These are phyloP conservation scores for Elsinoe australis DNA, from an alignment of 2,329 filamentous ascomycete species.

Conservation along the genomic window DNA sequence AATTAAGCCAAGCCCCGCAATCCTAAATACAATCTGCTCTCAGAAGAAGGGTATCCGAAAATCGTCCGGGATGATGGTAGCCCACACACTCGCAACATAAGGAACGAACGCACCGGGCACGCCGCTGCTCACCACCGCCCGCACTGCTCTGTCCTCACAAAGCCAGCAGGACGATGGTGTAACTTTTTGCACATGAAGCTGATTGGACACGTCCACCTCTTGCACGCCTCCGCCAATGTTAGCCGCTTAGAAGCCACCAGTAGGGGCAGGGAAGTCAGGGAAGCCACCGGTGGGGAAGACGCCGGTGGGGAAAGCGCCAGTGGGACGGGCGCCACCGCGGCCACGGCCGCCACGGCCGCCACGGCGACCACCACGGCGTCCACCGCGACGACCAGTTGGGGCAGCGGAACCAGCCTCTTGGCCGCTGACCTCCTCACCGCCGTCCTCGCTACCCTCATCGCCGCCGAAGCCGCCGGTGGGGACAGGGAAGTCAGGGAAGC, in stretches of 20 bases:
- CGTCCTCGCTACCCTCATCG: neutral
- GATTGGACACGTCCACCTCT: neutral
- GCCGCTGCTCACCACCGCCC: no score
- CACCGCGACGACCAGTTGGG: neutral
- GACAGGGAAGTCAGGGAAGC: neutral
- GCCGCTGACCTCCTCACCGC: no score
- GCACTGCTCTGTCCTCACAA: constrained; percentile 1
- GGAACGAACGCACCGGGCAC: no score
- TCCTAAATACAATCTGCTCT: neutral
- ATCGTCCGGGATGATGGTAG: neutral
- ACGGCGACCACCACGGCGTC: constrained; percentile 1
- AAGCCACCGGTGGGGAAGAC: no score
- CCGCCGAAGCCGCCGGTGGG: neutral
- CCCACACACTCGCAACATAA: no score
- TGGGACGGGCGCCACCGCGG: neutral
- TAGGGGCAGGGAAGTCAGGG: constrained; percentile 5
- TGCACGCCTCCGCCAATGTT: no score
- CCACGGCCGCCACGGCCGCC: neutral
- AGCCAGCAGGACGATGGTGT: neutral
- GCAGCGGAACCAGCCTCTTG: no score
- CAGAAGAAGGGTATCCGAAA: constrained; percentile 2
- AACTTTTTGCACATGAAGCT: constrained; percentile 12
- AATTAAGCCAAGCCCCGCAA: no score
- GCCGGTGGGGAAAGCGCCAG: constrained; percentile 3
- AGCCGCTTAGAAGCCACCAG: no score